phyloP scores from a whole-genome alignment of 1,284 basidiomycete species.

The Naganishia albida region DNA sequence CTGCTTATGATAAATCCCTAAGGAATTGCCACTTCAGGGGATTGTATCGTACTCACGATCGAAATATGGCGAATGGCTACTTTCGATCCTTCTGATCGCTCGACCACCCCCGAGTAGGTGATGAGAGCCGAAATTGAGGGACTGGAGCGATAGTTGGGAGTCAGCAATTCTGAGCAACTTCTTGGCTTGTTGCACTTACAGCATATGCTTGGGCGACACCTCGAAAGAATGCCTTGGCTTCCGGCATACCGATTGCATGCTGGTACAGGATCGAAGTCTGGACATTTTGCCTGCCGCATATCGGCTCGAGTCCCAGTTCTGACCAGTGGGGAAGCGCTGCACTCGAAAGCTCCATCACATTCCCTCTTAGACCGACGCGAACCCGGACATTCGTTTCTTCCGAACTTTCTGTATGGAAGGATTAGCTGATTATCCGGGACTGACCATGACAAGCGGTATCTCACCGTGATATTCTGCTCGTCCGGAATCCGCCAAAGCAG shows the following conservation, averaged over 20 bases:
- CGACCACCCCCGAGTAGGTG: conserved; percentile 2
- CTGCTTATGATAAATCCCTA: neutral
- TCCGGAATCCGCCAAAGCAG: neutral
- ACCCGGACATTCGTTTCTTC: conserved; percentile 11
- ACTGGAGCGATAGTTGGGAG: neutral
- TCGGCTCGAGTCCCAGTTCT: conserved; percentile 9
- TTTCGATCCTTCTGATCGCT: conserved; percentile 5
- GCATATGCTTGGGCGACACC: conserved; percentile 7
- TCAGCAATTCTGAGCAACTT: neutral
- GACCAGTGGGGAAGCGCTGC: conserved; percentile 1
- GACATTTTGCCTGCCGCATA: conserved; percentile 21
- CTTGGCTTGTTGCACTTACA: neutral
- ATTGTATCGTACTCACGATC: neutral
- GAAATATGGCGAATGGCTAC: neutral
- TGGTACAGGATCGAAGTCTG: conserved; percentile 1
- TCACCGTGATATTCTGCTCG: neutral
- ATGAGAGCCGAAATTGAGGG: conserved; percentile 15
- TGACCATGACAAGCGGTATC: neutral
- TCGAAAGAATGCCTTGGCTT: conserved; percentile 18
- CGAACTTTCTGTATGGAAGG: neutral
- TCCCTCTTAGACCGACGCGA: conserved; percentile 10
- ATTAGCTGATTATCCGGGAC: neutral
- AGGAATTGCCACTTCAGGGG: neutral
- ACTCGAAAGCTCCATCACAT: conserved; percentile 19
- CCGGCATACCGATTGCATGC: conserved; percentile 7